phyloP scores from a whole-genome alignment of 371 early-diverging fungal genomes.

The Mortierella sp. region DNA sequence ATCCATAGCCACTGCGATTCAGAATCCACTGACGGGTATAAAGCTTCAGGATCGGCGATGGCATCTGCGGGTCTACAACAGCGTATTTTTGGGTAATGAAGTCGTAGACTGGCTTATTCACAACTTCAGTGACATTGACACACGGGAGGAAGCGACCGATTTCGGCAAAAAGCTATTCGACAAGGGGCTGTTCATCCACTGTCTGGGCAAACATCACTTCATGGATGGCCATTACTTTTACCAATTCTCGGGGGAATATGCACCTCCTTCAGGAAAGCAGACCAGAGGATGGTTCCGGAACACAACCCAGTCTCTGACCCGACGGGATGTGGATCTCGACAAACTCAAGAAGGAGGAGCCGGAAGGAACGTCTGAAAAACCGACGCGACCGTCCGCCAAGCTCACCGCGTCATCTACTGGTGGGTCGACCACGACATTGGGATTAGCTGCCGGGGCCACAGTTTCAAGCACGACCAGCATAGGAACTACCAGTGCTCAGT shows the following conservation, averaged over 20 bases:
- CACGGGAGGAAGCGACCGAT: conserved; percentile 85
- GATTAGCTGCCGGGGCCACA: background rate
- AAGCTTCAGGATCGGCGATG: conserved; percentile 86
- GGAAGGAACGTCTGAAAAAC: conserved; percentile 25
- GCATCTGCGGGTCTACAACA: conserved; percentile 85
- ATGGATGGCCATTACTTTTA: conserved; percentile 96
- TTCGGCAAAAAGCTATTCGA: conserved; percentile 85
- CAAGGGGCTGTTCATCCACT: conserved; percentile 84
- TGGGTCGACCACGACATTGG: conserved; percentile 25
- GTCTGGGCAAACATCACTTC: conserved; percentile 76
- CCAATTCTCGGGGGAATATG: conserved; percentile 73
- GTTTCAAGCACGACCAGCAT: background rate
- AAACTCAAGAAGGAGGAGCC: conserved; percentile 34
- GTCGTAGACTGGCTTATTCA: conserved; percentile 91
- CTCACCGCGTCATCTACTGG: conserved; percentile 18
- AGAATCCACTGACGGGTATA: conserved; percentile 77
- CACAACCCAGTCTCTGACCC: conserved; percentile 50
- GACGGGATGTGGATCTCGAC: conserved; percentile 51
- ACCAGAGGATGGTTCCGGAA: conserved; percentile 47
- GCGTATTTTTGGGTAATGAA: conserved; percentile 89
- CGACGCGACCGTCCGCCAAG: conserved; percentile 25
- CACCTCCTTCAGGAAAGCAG: conserved; percentile 58
- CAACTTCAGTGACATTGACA: conserved; percentile 82
- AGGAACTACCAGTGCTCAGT: conserved; percentile 1
- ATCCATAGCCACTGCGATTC: conserved; percentile 81